Evolutionary conservation across 352 stramenopile genomes (phyloP).

Genomic region (Pythium oligandrum): DNA sequence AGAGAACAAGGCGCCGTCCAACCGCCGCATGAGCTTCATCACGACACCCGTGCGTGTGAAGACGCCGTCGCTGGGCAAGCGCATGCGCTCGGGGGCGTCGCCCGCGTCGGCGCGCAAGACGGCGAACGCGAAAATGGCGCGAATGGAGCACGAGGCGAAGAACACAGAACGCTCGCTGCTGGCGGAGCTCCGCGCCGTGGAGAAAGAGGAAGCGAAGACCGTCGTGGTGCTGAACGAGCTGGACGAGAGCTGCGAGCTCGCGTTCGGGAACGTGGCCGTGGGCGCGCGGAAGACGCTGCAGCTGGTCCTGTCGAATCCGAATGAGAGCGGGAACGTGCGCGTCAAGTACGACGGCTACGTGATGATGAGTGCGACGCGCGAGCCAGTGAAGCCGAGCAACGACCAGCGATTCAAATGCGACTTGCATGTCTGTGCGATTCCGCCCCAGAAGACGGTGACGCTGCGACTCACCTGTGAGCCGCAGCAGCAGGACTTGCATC

Average conservation of each 20-base stretch:
- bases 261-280: constrained; percentile 48
- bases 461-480: constrained; percentile 68
- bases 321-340: constrained; percentile 45
- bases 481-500: constrained; percentile 28
- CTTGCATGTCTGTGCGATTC: constrained; percentile 64
- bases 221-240: constrained; percentile 49
- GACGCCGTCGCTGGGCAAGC: constrained; percentile 1
- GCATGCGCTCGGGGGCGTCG: background rate
- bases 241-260: constrained; percentile 26
- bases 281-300: constrained; percentile 40
- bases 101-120: background rate
- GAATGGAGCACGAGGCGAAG: background rate
- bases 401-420: constrained; percentile 62
- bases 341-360: constrained; percentile 69
- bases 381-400: constrained; percentile 6
- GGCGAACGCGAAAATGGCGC: background rate
- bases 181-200: background rate
- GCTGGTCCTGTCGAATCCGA: constrained; percentile 56
- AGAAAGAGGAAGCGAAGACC: background rate
- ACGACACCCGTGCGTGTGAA: background rate
- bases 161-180: background rate
- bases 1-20: constrained; percentile 1
- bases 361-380: constrained; percentile 21
- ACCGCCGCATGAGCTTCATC: background rate
- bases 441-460: constrained; percentile 40